Evolutionary conservation across 139 green algal species (phyloP), one percentile per base, ranked within the genome.

Genomic region (Chlamydomonas schloesseri): DNA sequence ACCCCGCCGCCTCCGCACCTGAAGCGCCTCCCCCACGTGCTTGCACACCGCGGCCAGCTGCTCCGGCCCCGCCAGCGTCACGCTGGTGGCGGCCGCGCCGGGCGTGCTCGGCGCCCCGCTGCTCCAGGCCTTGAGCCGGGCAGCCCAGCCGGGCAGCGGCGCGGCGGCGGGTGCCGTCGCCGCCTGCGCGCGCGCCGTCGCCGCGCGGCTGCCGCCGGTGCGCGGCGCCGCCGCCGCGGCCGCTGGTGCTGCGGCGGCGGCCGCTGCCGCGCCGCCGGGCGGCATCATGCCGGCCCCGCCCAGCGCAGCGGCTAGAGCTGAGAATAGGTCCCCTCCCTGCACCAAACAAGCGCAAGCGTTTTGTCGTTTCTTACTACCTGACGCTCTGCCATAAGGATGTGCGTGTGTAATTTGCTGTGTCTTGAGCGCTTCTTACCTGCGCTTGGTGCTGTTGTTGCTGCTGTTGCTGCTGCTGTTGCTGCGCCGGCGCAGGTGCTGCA

Each of bases 251-350:
- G 60, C 21, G 11, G 14, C 9, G 31, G 28, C 33, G 55, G 58
- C 17, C 24, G 23, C 23, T 20, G 50, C 60, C 36, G 37, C 57
- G 75, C 50, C 37, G 60, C 26, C 26, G 60, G 60, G 42, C 42
- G 21, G 13, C 29, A 42, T 8, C 29, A 20, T 53, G 33, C 34
- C 23, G 64, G 0, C n/a, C 31, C 31, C 18, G 46, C 65, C 31
- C 20, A 68, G 46, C 28, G 86, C 72, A 36, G 47, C 79, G 65
- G 86, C 71, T 5, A 81, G 62, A 50, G 77, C 69, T 69, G 77
- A 50, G 42, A 50, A 50, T 8, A 50, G 42, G 42, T 50, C 42
- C 6, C 42, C 42, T 50, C 42, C 42, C 42, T 50, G 8, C 42
- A 50, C 6, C 5, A 50, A 5, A 50, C 42, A 50, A 50, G 42